phyloP scores from a whole-genome alignment of 202 grass and related monocot genomes.

The Musa balbisiana region DNA sequence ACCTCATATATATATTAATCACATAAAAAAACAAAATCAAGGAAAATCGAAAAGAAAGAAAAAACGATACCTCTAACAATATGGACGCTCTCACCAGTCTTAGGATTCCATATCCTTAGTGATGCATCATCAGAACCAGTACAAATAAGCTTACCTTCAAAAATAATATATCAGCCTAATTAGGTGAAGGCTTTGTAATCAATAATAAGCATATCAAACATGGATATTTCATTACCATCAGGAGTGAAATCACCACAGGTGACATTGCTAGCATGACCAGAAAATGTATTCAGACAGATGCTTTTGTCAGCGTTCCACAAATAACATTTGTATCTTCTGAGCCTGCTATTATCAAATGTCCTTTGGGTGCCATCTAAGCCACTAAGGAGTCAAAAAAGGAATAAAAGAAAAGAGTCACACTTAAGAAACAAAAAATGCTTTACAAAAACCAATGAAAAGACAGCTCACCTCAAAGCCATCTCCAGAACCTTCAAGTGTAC shows the following conservation, averaged over 20 bases:
- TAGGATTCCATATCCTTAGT: constrained; percentile 92
- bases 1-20: too few species aligned
- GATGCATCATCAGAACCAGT: constrained; percentile 76
- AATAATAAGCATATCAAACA: neutral
- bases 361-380: constrained; percentile 89
- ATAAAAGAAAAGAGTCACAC: neutral
- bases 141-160: constrained; percentile 80
- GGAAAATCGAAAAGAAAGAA: neutral
- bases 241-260: constrained; percentile 85
- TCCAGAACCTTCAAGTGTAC: constrained; percentile 67
- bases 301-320: constrained; percentile 85
- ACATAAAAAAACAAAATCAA: neutral
- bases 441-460: constrained; percentile 5
- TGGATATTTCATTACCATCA: constrained; percentile 44
- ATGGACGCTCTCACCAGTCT: constrained; percentile 52
- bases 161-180: constrained; percentile 5
- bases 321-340: constrained; percentile 81
- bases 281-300: constrained; percentile 52
- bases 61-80: constrained; percentile 53
- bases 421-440: neutral
- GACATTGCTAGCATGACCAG: constrained; percentile 64
- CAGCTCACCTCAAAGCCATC: constrained; percentile 73
- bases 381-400: constrained; percentile 35
- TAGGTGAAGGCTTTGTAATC: neutral
- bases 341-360: constrained; percentile 75